A percentile compares a stretch with the other conserved stretches of the same genome.
Evolutionary conservation across 805 yeast genomes (phyloP).

Genomic region (Cyberlindnera amylophila): DNA sequence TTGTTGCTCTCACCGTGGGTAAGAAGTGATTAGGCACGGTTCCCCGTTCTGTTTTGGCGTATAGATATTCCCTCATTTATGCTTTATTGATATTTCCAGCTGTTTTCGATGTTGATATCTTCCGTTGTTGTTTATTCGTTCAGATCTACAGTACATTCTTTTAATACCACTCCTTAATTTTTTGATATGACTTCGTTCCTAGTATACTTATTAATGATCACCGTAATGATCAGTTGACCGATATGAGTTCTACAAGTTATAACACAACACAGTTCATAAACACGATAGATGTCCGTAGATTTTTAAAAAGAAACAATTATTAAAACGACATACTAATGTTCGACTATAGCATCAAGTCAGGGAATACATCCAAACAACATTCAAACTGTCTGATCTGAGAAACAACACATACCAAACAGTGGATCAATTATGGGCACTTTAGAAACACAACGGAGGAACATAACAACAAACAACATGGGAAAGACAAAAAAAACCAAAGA

Average conservation of each 20-base stretch:
- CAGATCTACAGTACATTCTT: neutral
- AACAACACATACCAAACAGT: neutral
- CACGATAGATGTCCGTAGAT: neutral
- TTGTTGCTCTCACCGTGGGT: conserved; percentile 51
- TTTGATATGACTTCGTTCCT: no score
- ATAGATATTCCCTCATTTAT: neutral
- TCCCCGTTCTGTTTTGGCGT: neutral
- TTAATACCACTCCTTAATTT: neutral
- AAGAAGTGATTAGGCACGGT: conserved; percentile 22
- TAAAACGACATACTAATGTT: neutral
- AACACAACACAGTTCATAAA: neutral
- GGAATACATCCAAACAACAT: neutral
- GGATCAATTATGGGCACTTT: neutral
- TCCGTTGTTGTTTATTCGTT: neutral
- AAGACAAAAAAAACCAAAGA: neutral
- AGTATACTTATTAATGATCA: no score
- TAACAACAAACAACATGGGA: neutral
- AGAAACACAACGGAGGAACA: neutral
- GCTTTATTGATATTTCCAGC: neutral
- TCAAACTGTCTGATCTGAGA: neutral
- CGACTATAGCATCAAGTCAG: no score
- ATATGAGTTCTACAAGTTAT: no score
- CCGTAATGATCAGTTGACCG: no score
- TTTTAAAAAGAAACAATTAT: neutral
- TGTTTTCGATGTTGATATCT: neutral